Evolutionary conservation across 2,329 filamentous ascomycete genomes (phyloP), one percentile per base, ranked within the genome.

Genomic region (Trichoderma koningiopsis): DNA sequence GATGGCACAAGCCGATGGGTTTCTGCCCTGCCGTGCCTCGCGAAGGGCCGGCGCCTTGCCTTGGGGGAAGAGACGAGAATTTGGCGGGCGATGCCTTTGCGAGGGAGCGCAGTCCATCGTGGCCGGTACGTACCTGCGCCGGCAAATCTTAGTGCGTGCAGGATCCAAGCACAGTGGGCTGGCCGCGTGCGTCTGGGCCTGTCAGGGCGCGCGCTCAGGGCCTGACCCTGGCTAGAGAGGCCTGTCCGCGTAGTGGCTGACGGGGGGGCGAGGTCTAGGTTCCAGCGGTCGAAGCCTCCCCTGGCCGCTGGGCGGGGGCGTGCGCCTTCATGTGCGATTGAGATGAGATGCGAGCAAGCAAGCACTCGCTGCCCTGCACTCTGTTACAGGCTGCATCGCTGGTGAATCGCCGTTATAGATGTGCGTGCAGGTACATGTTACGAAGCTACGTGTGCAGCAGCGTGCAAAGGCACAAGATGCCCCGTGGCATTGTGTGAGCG

Each of bases 1-100:
- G 69, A 70, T 70, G 69, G 69, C 69, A 70, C 69, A 70, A 65
- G 68, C 69, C 27, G 69, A 68, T 68, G 58, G 64, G 22, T 49
- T 49, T 59, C 68, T 68, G 68, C 56, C 56, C 43, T 60, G 63
- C 52, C 52, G 52, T 60, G 65, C 65, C 65, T 61, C 31, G 37
- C 33, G 55, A 61, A 61, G 40, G 57, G 57, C 56, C 29, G 57
- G 56, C 47, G 49, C 27, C 19, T 19, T 35, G 33, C 33, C 33
- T 35, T 35, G 11, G 49, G 47, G 60, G 55, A 40, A 16, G n/a
- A 27, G 55, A 52, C 8, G 40, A 59, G 63, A 52, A 52, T 59
- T 35, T 52, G 63, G 58, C 43, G 56, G 68, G 61, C 22, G 14
- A 33, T 59, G 64, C 31, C 47, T 49, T 63, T 64, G 61, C 33